These are phyloP conservation scores for Suillus brevipes DNA, from an alignment of 768 basidiomycete species.

Conservation along the genomic window DNA sequence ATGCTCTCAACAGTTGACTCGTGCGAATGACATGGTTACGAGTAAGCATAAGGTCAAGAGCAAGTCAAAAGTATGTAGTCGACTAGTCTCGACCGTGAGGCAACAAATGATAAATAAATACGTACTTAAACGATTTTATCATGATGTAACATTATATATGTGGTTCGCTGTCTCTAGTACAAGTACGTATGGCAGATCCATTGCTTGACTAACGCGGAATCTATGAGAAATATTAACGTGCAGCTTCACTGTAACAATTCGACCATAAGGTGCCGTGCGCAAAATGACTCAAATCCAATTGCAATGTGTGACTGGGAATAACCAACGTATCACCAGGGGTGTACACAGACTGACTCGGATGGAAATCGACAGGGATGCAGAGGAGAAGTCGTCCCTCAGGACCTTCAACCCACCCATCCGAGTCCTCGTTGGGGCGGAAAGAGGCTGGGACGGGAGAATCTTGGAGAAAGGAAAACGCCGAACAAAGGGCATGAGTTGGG, in stretches of 20 bases:
- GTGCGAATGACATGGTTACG: constrained; percentile 7
- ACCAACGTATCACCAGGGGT: constrained; percentile 1
- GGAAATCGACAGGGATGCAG: neutral
- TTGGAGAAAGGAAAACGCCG: neutral
- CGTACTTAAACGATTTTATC: neutral
- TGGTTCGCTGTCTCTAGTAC: neutral
- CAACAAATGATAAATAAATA: neutral
- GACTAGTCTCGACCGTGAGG: neutral
- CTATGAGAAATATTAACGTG: neutral
- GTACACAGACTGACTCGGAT: neutral
- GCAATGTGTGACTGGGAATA: neutral
- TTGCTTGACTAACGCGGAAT: neutral
- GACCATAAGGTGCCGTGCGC: neutral
- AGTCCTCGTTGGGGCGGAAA: neutral
- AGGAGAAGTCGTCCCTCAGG: constrained; percentile 4
- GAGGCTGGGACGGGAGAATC: neutral
- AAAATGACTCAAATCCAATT: constrained; percentile 5
- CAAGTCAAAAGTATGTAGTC: neutral
- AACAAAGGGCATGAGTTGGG: constrained; percentile 1
- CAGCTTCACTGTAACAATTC: neutral
- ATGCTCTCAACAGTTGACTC: neutral
- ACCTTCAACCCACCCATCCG: constrained; percentile 6
- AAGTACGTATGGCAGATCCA: neutral
- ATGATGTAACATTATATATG: neutral
- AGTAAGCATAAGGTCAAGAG: constrained; percentile 5